Base-by-base conservation (phyloP, 1,139 yeast genomes). In the Suzukiozyma palmioleophila region DNA sequence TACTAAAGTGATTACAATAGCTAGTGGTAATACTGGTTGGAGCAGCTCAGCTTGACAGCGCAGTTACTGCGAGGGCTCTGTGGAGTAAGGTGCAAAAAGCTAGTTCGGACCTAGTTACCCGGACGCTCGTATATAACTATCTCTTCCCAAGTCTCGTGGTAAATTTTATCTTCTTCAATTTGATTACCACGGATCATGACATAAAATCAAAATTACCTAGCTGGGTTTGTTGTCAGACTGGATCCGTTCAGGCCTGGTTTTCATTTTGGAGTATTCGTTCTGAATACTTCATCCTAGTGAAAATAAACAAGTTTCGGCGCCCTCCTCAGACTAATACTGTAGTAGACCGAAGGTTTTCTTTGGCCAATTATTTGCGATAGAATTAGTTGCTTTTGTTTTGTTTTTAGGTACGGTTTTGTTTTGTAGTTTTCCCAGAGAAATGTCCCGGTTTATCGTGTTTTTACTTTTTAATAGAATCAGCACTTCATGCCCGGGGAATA, bases 401-500 rank as follows among this genome's bases (percentile, higher is more conserved):
- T 62, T 60, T 59, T 51, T 44, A 47, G 59, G 57, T 43, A 40
- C 32, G 49, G 38, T 49, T 46, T 44, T 49, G 45, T 51, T 50
- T 42, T 39, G 46, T 32, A 25, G 30, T 34, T 44, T 60, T 69
- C 75, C 77, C 62, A 70, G 57, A 71, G 43, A 59, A 66, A 49
- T 32, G 35, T 47, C 72, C 76, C 72, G 76, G 75, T 62, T 70
- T 69, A 60, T 70, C 76, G 76, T 70, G 69, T 63, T 53, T 55
- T 56, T 54, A 51, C 69, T 66, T 44, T 39, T 41, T 41, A 47
- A 61, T 70, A 69, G 72, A 53, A 55, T 58, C 51, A 55, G 63
- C 67, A 69, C 77, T 71, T 71, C 77, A 71, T 71, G 77, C 77
- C 75, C 76, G 74, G 77, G 69, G 59, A 49, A 70, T 61, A 70